Evolutionary conservation across 495 filamentous ascomycete genomes (phyloP).

Genomic region (Viridothelium virens): DNA sequence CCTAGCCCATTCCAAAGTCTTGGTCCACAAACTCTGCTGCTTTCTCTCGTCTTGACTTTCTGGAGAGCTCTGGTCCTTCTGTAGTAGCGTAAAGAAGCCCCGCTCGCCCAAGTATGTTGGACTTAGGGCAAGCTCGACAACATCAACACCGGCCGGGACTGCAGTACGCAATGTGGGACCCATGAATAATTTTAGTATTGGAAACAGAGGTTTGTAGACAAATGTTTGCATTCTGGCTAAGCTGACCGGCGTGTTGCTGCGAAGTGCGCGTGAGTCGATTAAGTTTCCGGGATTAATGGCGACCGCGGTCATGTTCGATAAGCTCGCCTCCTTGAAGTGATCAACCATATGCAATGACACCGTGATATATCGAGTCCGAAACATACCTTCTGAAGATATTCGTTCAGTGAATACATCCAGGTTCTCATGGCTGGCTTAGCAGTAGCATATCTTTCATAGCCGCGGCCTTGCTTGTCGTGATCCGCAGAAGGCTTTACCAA

Average conservation of each 20-base stretch:
- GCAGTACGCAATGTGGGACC: background rate
- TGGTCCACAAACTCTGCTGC: too few species aligned
- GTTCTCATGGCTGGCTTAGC: slow-evolving; percentile 40
- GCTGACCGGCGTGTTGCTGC: slow-evolving; percentile 33
- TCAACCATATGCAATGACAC: background rate
- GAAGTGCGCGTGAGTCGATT: slow-evolving; percentile 40
- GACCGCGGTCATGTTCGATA: slow-evolving; percentile 41
- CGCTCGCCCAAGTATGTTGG: too few species aligned
- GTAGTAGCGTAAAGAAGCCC: too few species aligned
- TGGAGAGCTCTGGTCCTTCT: too few species aligned
- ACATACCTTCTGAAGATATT: slow-evolving; percentile 37
- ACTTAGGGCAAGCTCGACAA: background rate
- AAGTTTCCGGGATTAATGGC: slow-evolving; percentile 43
- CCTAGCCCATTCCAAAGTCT: too few species aligned
- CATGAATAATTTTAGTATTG: background rate
- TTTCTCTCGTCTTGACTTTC: too few species aligned
- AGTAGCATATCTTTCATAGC: slow-evolving; percentile 41
- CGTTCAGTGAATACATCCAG: slow-evolving; percentile 42
- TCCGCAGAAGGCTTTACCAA: slow-evolving; percentile 22
- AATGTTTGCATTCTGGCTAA: background rate
- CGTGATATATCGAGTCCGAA: background rate
- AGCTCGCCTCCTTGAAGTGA: slow-evolving; percentile 27
- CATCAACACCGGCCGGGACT: background rate
- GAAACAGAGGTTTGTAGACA: background rate
- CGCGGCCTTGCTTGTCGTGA: slow-evolving; percentile 34